Evolutionary conservation across 805 yeast genomes (phyloP), one percentile per base, ranked within the genome.

Genomic region (Yarrowia sp.): DNA sequence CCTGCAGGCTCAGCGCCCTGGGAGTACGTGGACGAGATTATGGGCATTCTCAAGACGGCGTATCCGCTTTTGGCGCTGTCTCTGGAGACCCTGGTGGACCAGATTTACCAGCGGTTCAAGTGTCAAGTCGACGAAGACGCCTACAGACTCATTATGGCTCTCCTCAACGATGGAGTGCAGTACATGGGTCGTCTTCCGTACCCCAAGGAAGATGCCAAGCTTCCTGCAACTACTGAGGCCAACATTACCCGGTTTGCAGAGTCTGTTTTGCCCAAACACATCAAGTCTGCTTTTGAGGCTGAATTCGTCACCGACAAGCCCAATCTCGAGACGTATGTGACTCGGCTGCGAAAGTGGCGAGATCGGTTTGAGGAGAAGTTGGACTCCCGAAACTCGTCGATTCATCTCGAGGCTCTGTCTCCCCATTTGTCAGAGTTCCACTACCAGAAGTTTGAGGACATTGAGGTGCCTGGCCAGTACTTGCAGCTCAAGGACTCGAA

Each of bases 351-450:
- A 65, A 86, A 85, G 71, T 95, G 99, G 99, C 83, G 97, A 69
- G 92, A 92, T 69, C 81, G 97, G 49, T 79, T 95, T 66, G 98
- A 95, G 74, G 96, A 90, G 70, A 92, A 90, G 73, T 81, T 95
- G 67, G 98, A 95, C 74, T 82, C 96, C 68, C 83, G 96, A 66
- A 87, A 91, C 65, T 83, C 86, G 30, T 84, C 85, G 70, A 89
- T 92, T 58, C 89, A 92, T 70, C 77, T 95, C 67, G 99, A 95
- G 76, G 85, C 92, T 65, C 81, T 95, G 67, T 92, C 98, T 71
- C 97, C 98, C 16, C 98, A 93, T 70, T 80, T 95, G 75, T 88
- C 96, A 73, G 97, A 92, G 73, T 95, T 96, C 84, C 99, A 95
- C 76, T 97, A 95, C 74, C 98, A 95, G 75, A 93, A 92, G 76